Evolutionary conservation across 116 monocot genomes (phyloP).

Genomic region (Trichopus zeylanicus): DNA sequence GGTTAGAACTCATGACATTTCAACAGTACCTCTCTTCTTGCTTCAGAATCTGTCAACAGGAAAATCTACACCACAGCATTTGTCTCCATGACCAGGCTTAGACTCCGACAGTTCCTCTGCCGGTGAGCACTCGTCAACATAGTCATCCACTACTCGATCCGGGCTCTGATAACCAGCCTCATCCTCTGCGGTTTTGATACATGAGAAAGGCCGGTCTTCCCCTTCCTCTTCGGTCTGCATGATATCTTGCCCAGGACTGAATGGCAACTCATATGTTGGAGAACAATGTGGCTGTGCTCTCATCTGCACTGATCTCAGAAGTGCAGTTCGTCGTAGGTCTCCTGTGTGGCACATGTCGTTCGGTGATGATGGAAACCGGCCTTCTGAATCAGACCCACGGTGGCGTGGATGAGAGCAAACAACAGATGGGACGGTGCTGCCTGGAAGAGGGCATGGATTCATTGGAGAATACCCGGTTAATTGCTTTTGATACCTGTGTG

Average conservation of each 20-base stretch:
- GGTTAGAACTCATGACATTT: too few species aligned
- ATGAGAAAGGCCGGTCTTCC: slow-evolving; percentile 20
- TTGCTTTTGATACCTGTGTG: slow-evolving; percentile 54
- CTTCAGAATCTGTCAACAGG: slow-evolving; percentile 2
- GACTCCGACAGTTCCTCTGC: slow-evolving; percentile 1
- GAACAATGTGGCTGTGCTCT: slow-evolving; percentile 49
- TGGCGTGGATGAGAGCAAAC: slow-evolving; percentile 51
- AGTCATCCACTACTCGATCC: slow-evolving; percentile 16
- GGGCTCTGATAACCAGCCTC: slow-evolving; percentile 20
- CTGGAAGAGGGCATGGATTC: slow-evolving; percentile 29
- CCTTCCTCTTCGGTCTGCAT: slow-evolving; percentile 29
- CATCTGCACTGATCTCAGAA: slow-evolving; percentile 89
- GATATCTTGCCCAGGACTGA: slow-evolving; percentile 30
- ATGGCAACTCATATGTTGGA: slow-evolving; percentile 25
- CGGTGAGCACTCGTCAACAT: slow-evolving; percentile 1
- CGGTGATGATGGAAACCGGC: slow-evolving; percentile 83
- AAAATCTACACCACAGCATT: background rate
- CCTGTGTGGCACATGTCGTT: slow-evolving; percentile 82
- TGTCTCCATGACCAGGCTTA: background rate
- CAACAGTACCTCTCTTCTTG: background rate
- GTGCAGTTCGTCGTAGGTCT: slow-evolving; percentile 61
- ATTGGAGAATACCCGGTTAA: slow-evolving; percentile 7
- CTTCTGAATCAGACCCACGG: slow-evolving; percentile 61
- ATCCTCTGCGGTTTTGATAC: slow-evolving; percentile 25
- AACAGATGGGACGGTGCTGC: slow-evolving; percentile 39